Base-by-base conservation (phyloP, 208 protist species). In the Jaenimonas drosophilae region DNA sequence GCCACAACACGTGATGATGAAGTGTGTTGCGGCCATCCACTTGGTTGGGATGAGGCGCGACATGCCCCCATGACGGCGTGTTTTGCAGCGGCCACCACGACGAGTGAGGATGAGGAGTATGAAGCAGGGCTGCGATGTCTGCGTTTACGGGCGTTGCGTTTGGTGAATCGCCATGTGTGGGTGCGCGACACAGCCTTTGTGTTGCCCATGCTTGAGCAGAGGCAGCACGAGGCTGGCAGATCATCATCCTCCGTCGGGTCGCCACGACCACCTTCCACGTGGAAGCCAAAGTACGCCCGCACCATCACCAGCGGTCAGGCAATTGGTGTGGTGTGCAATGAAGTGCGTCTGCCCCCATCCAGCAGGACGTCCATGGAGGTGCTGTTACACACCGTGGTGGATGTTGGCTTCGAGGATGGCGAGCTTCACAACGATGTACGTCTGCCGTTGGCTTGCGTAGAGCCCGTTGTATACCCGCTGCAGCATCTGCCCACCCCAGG, bases 211-310 rank as follows among this genome's bases (percentile, higher is more conserved):
- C 70, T 83, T 44, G 27, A 26, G 3, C 0, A 50, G 9, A 16
- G 16, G 6, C 4, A 23, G 14, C 2, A 11, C 4, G 21, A 1
- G 14, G 24, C 9, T 30, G 7, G 4, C 46, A 26, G 6, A 17
- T 29, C n/a, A 4, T 23, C 7, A 2, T 21, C 12, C 11, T 43
- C 5, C 20, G 42, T 36, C 3, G 40, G 37, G 6, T 30, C 31
- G 7, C 26, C 46, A 19, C 16, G n/a, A n/a, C 5, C 28, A 44
- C 16, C 36, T 14, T n/a, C 36, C 40, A 51, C 30, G 30, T 90
- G 81, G 81, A 83, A 84, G 52, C 59, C 70, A 0, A 90, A 86
- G 63, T 77, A 84, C 41, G 67, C 53, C 4, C 53, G 53, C 24
- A 58, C 56, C n/a, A 39, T 79, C 20, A 65, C 76, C 0, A 49